Percentiles rank a stretch among this genome's conserved stretches.
Conservation (phyloP, 106 monocot species). For the Acanthochlamys bracteata region DNA sequence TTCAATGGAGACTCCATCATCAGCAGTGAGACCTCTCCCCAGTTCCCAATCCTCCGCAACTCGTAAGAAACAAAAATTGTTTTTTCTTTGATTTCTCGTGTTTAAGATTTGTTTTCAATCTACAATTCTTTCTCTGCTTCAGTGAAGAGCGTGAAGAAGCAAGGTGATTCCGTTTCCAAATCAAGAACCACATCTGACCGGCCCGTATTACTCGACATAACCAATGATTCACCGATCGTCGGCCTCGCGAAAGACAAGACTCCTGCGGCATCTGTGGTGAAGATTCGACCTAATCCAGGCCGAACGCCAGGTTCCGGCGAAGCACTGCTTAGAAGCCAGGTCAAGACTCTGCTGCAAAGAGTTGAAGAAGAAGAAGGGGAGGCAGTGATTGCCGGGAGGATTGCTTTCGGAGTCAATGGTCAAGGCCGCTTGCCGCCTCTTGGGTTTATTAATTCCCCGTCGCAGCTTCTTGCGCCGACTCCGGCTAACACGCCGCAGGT, state of each 20-base stretch:
- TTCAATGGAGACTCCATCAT: no score
- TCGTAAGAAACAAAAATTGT: background rate
- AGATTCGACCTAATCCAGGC: conserved; percentile 8
- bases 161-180: conserved; percentile 19
- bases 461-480: conserved; percentile 69
- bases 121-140: background rate
- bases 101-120: background rate
- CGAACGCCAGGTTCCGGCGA: conserved; percentile 83
- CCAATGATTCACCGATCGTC: conserved; percentile 90
- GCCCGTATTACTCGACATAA: conserved; percentile 64
- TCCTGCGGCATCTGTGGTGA: conserved; percentile 25
- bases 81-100: background rate
- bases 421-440: conserved; percentile 22
- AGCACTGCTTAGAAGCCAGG: conserved; percentile 79
- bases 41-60: no score
- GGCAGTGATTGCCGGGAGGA: no score
- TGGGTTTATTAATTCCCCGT: conserved; percentile 34
- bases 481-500: conserved; percentile 69
- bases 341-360: conserved; percentile 73
- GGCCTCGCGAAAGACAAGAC: conserved; percentile 62
- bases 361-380: conserved; percentile 51
- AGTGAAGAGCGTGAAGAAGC: conserved; percentile 35
- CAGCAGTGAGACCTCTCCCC: no score
- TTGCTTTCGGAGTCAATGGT: background rate
- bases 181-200: conserved; percentile 27